A percentile compares a stretch with the other conserved stretches of the same genome.
Conservation (phyloP, 805 yeast genomes). For the Brettanomyces nanus region DNA sequence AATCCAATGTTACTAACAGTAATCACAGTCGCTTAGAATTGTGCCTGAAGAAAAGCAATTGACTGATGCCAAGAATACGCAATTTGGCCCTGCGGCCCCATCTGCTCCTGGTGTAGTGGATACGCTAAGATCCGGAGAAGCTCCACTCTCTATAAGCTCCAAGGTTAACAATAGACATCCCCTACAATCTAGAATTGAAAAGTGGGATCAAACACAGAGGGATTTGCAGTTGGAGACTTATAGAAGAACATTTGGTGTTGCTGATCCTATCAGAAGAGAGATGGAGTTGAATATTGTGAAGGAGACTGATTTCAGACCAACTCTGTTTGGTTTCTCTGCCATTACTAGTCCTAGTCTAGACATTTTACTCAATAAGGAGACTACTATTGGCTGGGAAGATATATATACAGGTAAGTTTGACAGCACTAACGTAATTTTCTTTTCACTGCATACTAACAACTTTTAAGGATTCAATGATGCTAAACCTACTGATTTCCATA, state of each 20-base stretch:
- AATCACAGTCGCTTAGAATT: constrained; percentile 29
- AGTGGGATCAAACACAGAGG: constrained; percentile 76
- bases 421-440: not conserved
- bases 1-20: too few relatives aligned
- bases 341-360: constrained; percentile 42
- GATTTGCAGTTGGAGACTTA: constrained; percentile 66
- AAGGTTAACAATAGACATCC: constrained; percentile 79
- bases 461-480: constrained; percentile 33
- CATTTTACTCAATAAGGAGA: constrained; percentile 70
- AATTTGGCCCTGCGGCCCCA: constrained; percentile 47
- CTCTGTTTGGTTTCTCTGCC: constrained; percentile 44
- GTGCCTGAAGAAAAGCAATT: constrained; percentile 45
- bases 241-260: constrained; percentile 82
- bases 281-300: constrained; percentile 81
- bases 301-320: constrained; percentile 62
- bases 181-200: constrained; percentile 60
- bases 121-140: constrained; percentile 55
- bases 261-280: constrained; percentile 84
- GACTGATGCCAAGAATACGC: constrained; percentile 41
- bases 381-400: constrained; percentile 88
- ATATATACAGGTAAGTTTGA: constrained; percentile 47
- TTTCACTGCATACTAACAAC: not conserved
- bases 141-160: constrained; percentile 52
- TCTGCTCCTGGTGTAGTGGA: constrained; percentile 69
- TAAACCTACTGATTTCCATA: constrained; percentile 49